Conservation (phyloP, 805 yeast species). For the Barnettozyma siamensis region DNA sequence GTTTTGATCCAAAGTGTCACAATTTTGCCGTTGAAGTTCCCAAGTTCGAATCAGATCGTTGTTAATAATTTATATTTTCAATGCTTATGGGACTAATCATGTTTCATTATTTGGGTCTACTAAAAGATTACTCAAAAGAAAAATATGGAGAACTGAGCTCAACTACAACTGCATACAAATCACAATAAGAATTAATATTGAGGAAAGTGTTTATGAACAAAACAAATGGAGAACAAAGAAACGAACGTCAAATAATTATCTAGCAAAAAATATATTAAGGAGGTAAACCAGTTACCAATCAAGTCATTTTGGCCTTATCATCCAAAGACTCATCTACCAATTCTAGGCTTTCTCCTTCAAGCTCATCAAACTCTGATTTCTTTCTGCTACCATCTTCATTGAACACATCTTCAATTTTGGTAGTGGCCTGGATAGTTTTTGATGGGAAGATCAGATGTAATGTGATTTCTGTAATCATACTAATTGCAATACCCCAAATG, state of each 20-base stretch:
- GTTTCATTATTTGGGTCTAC: too few species aligned
- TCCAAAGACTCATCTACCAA: neutral
- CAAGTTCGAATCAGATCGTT: too few species aligned
- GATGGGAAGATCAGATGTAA: constrained; percentile 15
- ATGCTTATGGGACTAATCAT: too few species aligned
- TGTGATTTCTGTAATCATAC: constrained; percentile 2
- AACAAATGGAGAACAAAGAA: neutral
- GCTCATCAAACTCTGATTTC: neutral
- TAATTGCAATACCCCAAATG: constrained; percentile 15
- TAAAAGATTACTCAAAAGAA: too few species aligned
- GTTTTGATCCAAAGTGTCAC: too few species aligned
- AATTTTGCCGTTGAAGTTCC: too few species aligned
- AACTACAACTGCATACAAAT: too few species aligned
- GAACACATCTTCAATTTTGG: constrained; percentile 17
- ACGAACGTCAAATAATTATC: neutral
- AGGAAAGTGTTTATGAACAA: too few species aligned
- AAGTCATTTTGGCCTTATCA: neutral
- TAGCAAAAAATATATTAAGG: neutral
- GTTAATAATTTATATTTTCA: too few species aligned
- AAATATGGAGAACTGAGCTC: too few species aligned
- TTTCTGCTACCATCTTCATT: constrained; percentile 13
- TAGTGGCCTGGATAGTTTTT: constrained; percentile 9
- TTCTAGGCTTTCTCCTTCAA: constrained; percentile 1
- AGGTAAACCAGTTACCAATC: neutral
- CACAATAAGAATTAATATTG: too few species aligned